These are phyloP conservation scores for Cunninghamia lanceolata DNA, from an alignment of 75 land plant species.

Conservation along the genomic window DNA sequence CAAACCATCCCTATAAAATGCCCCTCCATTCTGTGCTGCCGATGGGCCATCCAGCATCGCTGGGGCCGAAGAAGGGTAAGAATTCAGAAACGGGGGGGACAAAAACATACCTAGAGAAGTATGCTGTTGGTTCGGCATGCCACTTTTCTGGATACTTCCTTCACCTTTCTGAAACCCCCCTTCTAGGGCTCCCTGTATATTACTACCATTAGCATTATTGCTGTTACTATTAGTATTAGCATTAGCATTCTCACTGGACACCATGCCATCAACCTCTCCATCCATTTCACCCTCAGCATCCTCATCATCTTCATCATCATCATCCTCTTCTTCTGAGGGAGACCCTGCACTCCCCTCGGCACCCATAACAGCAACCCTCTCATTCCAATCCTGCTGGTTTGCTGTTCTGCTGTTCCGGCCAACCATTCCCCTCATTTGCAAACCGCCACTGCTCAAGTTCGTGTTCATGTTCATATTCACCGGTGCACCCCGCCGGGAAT, in stretches of 20 bases:
- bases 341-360: neutral
- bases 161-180: slow-evolving; percentile 1
- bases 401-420: slow-evolving; percentile 1
- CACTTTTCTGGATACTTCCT: slow-evolving; percentile 2
- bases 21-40: slow-evolving; percentile 10
- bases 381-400: neutral
- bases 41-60: neutral
- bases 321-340: neutral
- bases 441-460: neutral
- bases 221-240: neutral
- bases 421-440: neutral
- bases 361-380: neutral
- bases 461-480: slow-evolving; percentile 4
- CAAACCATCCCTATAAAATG: slow-evolving; percentile 7
- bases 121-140: neutral
- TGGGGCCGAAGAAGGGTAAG: neutral
- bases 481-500: neutral
- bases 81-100: slow-evolving; percentile 7
- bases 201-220: neutral
- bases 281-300: slow-evolving; percentile 1
- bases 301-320: slow-evolving; percentile 1
- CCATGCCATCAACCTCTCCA: neutral
- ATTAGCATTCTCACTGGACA: neutral
- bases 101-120: slow-evolving; percentile 8
- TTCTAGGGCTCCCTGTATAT: neutral